These are phyloP conservation scores for Alternaria sp. DNA, from an alignment of 2,329 filamentous ascomycete species.

Conservation along the genomic window DNA sequence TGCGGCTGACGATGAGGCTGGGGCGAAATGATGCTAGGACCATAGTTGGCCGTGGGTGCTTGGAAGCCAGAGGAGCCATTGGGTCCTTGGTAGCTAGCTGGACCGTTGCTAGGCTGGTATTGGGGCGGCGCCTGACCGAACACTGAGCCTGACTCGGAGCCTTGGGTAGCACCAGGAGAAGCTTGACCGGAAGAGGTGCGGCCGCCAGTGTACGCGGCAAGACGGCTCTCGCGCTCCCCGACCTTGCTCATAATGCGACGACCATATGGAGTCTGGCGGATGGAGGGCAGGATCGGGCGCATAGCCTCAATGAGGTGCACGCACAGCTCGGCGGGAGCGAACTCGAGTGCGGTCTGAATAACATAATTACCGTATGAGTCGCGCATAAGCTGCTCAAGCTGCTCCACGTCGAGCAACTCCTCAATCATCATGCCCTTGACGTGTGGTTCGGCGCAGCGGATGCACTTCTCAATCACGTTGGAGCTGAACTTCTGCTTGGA, in stretches of 20 bases:
- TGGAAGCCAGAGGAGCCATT: conserved; percentile 32
- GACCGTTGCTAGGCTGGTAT: conserved; percentile 13
- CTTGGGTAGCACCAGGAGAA: conserved; percentile 43
- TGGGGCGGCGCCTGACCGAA: conserved; percentile 31
- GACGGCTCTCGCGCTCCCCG: conserved; percentile 60
- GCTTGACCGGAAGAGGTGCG: conserved; percentile 35
- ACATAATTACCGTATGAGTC: conserved; percentile 98
- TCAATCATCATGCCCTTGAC: conserved; percentile 84
- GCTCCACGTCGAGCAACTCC: conserved; percentile 76
- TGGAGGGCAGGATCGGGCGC: conserved; percentile 81
- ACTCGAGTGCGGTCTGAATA: conserved; percentile 80
- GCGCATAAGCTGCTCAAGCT: conserved; percentile 87
- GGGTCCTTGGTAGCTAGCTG: conserved; percentile 30
- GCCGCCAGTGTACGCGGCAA: conserved; percentile 45
- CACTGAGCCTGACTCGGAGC: conserved; percentile 30
- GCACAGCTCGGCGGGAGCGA: conserved; percentile 45
- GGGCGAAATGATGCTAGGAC: conserved; percentile 48
- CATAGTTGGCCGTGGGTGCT: conserved; percentile 47
- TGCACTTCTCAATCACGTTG: conserved; percentile 93
- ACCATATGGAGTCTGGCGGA: conserved; percentile 91
- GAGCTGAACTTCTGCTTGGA: conserved; percentile 99
- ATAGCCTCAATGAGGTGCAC: conserved; percentile 79
- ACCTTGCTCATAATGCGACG: conserved; percentile 94
- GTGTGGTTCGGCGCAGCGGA: conserved; percentile 79
- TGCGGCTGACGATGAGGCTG: conserved; percentile 47